These are phyloP conservation scores for Yamadazyma buinensis DNA, from an alignment of 1,139 yeast species.

Conservation along the genomic window DNA sequence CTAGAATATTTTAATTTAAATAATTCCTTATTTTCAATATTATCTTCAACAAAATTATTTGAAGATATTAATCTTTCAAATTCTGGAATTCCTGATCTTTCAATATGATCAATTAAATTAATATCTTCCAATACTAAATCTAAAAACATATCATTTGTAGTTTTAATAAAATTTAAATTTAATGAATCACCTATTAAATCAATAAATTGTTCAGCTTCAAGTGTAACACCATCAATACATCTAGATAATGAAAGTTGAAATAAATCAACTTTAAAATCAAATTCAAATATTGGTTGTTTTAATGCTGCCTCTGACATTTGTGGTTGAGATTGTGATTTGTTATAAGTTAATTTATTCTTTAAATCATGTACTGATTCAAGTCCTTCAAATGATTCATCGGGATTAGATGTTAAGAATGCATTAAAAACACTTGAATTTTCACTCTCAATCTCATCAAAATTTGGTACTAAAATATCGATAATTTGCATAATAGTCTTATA, in stretches of 20 bases:
- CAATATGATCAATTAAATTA: conserved; percentile 72
- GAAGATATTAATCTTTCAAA: conserved; percentile 72
- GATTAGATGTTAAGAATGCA: conserved; percentile 25
- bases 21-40: conserved; percentile 40
- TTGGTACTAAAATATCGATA: conserved; percentile 68
- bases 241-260: conserved; percentile 64
- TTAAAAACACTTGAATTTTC: conserved; percentile 34
- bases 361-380: conserved; percentile 4
- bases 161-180: conserved; percentile 55
- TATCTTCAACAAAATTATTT: conserved; percentile 36
- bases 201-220: conserved; percentile 64
- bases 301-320: conserved; percentile 16
- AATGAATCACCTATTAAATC: conserved; percentile 71
- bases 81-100: conserved; percentile 57
- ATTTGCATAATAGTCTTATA: conserved; percentile 83
- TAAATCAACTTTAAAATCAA: conserved; percentile 62
- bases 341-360: not conserved
- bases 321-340: not conserved
- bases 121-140: conserved; percentile 63
- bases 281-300: conserved; percentile 63
- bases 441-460: conserved; percentile 33
- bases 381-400: conserved; percentile 19
- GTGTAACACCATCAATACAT: conserved; percentile 59
- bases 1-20: conserved; percentile 62
- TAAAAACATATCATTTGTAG: conserved; percentile 60